Evolutionary conservation across 345 rosid species (phyloP), one percentile per base, ranked within the genome.

Genomic region (Arabis alpina): DNA sequence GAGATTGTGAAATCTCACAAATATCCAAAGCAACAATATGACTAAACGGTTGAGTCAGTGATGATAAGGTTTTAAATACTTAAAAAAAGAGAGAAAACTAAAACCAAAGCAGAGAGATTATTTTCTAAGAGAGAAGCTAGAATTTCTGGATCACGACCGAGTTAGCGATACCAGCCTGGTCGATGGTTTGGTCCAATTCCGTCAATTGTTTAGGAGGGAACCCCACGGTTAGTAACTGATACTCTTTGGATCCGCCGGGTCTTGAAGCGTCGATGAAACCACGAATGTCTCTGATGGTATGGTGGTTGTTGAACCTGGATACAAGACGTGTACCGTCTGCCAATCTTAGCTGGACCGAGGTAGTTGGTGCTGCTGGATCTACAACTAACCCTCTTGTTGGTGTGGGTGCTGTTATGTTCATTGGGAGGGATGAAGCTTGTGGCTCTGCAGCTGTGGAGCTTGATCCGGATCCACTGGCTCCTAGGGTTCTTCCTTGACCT

Each of bases 81-180:
- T n/a, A 44, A 3, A 2, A 19, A 55, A 14, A 8, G 8, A n/a
- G 4, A 55, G 14, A 57, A 3, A 27, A 28, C 23, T 43, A 53
- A 23, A 11, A 8, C 10, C 10, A 44, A 68, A 55, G 44, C 12
- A 19, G 41, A 27, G 39, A 4, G 50, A 30, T 36, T 36, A 36
- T 8, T 36, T 36, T 36, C 40, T 36, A 36, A 8, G 40, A 12
- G 16, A 11, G 8, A 13, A 13, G 61, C 79, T 84, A 94, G 81
- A 85, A 81, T 72, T 88, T 94, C 86, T 94, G 99, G 70, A 94
- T 88, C 56, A 91, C 89, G 66, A 94, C 99, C 10, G 99, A 91
- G 75, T 68, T 91, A 13, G 88, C 96, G 49, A 94, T 78, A 54
- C 95, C 99, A 8, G 96, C 89, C 66, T 87, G 88, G 83, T 91